Conservation (phyloP, 768 basidiomycete genomes). For the Roridomyces roridus region DNA sequence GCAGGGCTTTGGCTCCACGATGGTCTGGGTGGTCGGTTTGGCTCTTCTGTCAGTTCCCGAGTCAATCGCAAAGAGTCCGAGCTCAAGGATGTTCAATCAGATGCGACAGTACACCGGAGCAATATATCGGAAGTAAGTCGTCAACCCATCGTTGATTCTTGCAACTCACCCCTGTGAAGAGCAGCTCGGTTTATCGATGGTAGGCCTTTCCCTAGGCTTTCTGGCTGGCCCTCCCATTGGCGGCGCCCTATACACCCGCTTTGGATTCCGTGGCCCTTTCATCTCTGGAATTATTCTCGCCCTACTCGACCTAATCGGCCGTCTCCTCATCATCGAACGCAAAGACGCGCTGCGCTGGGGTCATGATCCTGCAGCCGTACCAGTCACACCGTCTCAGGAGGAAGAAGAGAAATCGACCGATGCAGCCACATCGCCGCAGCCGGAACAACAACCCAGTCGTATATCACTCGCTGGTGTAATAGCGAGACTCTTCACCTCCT, state of each 20-base stretch:
- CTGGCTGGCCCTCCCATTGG: slow-evolving; percentile 65
- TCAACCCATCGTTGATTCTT: not conserved
- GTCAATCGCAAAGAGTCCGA: not conserved
- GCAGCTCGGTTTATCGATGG: slow-evolving; percentile 67
- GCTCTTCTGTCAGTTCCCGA: slow-evolving; percentile 54
- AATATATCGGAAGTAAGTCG: slow-evolving; percentile 54
- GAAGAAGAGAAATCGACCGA: not conserved
- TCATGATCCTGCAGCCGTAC: slow-evolving; percentile 41
- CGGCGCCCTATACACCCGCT: slow-evolving; percentile 56
- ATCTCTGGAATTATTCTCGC: slow-evolving; percentile 56
- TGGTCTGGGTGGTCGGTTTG: slow-evolving; percentile 68
- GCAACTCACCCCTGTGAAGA: slow-evolving; percentile 34
- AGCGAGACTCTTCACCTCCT: slow-evolving; percentile 45
- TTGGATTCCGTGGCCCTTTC: slow-evolving; percentile 68
- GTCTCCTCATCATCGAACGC: slow-evolving; percentile 63
- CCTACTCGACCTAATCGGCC: slow-evolving; percentile 55
- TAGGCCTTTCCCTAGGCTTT: slow-evolving; percentile 48
- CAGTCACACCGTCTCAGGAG: slow-evolving; percentile 8
- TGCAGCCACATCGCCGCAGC: not conserved
- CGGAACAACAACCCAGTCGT: not conserved
- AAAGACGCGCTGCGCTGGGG: slow-evolving; percentile 57
- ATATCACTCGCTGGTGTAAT: slow-evolving; percentile 51
- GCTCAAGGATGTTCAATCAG: slow-evolving; percentile 32
- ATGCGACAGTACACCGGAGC: slow-evolving; percentile 60
- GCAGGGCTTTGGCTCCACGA: slow-evolving; percentile 65